Conservation (phyloP, 371 early-diverging fungal species). For the Mucor plumbeus region DNA sequence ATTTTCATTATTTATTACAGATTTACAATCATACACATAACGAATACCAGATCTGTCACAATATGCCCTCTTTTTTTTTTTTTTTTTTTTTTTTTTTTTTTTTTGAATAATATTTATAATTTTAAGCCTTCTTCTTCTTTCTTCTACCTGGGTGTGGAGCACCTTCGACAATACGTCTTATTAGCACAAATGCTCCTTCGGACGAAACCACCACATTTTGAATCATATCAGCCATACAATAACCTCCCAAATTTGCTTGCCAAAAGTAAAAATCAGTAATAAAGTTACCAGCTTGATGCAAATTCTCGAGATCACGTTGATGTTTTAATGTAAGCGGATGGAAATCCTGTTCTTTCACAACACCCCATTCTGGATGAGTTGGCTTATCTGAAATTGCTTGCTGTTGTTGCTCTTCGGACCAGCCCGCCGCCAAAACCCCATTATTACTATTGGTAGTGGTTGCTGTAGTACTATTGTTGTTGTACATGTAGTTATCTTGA, state of each 20-base stretch:
- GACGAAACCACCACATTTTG: slow-evolving; percentile 50
- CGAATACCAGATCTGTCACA: slow-evolving; percentile 7
- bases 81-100: too few species aligned
- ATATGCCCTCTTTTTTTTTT: slow-evolving; percentile 1
- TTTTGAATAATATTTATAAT: not conserved
- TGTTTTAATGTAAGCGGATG: slow-evolving; percentile 52
- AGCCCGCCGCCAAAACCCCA: slow-evolving; percentile 18
- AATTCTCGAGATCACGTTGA: slow-evolving; percentile 50
- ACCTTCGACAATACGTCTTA: slow-evolving; percentile 50
- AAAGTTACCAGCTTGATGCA: slow-evolving; percentile 30
- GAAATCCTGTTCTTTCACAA: slow-evolving; percentile 51
- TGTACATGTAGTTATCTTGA: slow-evolving; percentile 10
- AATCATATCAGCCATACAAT: slow-evolving; percentile 57
- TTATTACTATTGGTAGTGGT: not conserved
- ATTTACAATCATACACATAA: not conserved
- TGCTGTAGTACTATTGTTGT: slow-evolving; percentile 1
- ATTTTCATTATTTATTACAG: not conserved
- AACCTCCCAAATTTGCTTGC: slow-evolving; percentile 57
- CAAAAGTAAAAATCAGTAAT: slow-evolving; percentile 55
- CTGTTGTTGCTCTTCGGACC: slow-evolving; percentile 17
- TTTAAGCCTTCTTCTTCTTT: slow-evolving; percentile 35
- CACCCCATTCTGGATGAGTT: slow-evolving; percentile 55
- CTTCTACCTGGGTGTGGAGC: slow-evolving; percentile 54
- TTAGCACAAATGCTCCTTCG: slow-evolving; percentile 44
- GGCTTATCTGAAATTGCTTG: slow-evolving; percentile 3